Conservation (phyloP, 2,329 filamentous ascomycete genomes). For the Arachnomyces sp. region DNA sequence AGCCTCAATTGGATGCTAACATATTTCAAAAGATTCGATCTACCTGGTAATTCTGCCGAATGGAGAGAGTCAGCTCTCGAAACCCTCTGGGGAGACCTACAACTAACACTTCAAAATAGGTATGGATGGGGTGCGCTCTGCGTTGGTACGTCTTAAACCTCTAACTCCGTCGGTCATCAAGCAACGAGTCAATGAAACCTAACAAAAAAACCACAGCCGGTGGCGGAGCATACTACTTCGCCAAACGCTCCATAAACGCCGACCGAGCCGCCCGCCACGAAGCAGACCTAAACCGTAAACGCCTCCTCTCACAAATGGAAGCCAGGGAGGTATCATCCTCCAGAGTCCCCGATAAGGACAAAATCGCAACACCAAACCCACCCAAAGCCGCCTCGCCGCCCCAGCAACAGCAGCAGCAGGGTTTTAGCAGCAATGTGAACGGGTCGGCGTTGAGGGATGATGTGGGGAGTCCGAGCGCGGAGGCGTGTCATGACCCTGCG, state of each 20-base stretch:
- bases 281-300: conserved; percentile 38
- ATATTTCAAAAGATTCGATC: conserved; percentile 44
- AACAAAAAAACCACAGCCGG: conserved; percentile 52
- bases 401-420: conserved; percentile 28
- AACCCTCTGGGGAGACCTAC: conserved; percentile 4
- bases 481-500: conserved; percentile 72
- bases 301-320: conserved; percentile 2
- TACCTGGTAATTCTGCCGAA: conserved; percentile 43
- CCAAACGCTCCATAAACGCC: conserved; percentile 88
- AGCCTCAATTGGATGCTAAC: neutral
- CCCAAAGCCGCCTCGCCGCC: conserved; percentile 20
- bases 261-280: conserved; percentile 69
- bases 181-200: conserved; percentile 1
- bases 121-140: conserved; percentile 88
- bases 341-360: neutral
- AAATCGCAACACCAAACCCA: conserved; percentile 9
- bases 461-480: conserved; percentile 61
- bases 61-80: neutral
- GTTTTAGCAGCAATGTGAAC: conserved; percentile 18
- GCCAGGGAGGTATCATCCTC: neutral
- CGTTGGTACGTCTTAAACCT: conserved; percentile 52
- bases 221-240: conserved; percentile 89
- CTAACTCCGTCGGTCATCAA: conserved; percentile 10
- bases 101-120: conserved; percentile 46
- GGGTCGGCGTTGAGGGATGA: conserved; percentile 38